Percentiles rank a stretch among this genome's conserved stretches.
Evolutionary conservation across 495 filamentous ascomycete species (phyloP).

Genomic region (Delitschia confertaspora): DNA sequence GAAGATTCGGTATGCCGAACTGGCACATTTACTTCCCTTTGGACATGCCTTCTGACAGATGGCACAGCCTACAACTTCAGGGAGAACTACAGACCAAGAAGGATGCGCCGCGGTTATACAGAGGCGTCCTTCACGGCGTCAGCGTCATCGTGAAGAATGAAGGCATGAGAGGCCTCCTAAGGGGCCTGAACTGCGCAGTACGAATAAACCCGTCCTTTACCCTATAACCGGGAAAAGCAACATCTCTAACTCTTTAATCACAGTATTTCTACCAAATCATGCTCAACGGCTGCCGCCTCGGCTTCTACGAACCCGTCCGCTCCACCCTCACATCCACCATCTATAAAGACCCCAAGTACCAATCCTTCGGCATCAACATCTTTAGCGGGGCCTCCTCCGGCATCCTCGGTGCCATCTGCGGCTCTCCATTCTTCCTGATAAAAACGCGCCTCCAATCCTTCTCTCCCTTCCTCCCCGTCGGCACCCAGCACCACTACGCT

Average conservation of each 20-base stretch:
- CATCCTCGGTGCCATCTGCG: constrained; percentile 79
- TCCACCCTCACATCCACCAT: constrained; percentile 47
- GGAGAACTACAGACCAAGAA: constrained; percentile 85
- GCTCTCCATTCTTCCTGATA: constrained; percentile 95
- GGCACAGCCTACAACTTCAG: constrained; percentile 76
- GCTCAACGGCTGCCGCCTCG: constrained; percentile 90
- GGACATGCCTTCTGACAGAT: constrained; percentile 12
- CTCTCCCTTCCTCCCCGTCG: constrained; percentile 89
- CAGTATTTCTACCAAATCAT: constrained; percentile 95
- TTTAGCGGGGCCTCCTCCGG: constrained; percentile 81
- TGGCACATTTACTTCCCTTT: not conserved
- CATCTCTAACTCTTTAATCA: not conserved
- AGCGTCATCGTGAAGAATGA: constrained; percentile 88
- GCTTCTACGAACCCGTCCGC: constrained; percentile 96
- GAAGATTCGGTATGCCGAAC: constrained; percentile 71
- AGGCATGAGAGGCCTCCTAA: constrained; percentile 73
- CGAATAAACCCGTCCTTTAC: constrained; percentile 26
- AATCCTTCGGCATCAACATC: constrained; percentile 85
- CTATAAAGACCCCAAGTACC: constrained; percentile 60
- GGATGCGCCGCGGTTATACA: constrained; percentile 77
- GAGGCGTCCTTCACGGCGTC: constrained; percentile 86
- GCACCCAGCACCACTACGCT: constrained; percentile 87
- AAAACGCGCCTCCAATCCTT: constrained; percentile 94
- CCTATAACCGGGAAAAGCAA: not conserved
- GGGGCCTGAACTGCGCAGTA: constrained; percentile 81